Evolutionary conservation across 2,329 filamentous ascomycete species (phyloP).

Genomic region (Fusarium subtropicale): DNA sequence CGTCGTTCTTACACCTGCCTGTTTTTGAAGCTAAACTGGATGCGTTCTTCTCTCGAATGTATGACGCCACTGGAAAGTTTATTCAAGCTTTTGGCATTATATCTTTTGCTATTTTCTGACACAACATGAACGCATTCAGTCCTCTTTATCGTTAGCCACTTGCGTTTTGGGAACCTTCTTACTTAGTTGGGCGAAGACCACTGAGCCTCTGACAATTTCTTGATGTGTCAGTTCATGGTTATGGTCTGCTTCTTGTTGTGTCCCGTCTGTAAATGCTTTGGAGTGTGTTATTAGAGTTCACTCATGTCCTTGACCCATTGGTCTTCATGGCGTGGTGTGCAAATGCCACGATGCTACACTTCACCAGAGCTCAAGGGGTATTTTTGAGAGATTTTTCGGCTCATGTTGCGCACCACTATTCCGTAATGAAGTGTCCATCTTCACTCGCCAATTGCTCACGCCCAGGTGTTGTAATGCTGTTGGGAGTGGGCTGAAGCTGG

Average conservation of each 20-base stretch:
- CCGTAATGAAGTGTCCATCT: background rate
- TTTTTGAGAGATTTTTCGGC: background rate
- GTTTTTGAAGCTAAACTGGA: background rate
- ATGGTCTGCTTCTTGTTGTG: background rate
- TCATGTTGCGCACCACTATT: background rate
- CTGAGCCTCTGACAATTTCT: background rate
- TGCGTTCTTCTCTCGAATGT: background rate
- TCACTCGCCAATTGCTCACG: background rate
- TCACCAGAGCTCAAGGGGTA: background rate
- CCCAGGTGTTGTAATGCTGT: background rate
- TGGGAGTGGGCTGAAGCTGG: background rate
- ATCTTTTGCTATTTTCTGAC: conserved; percentile 1
- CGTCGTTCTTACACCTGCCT: background rate
- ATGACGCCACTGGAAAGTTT: background rate
- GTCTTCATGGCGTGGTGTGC: background rate
- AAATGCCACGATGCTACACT: background rate
- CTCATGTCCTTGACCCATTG: background rate
- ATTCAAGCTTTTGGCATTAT: background rate
- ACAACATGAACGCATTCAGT: background rate
- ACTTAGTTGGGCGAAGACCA: background rate
- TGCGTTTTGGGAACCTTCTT: background rate
- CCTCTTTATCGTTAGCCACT: background rate
- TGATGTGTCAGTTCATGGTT: background rate
- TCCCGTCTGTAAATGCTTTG: background rate
- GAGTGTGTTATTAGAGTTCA: background rate